Evolutionary conservation across 257 asterid species (phyloP).

Genomic region (Salvia rosmarinus): DNA sequence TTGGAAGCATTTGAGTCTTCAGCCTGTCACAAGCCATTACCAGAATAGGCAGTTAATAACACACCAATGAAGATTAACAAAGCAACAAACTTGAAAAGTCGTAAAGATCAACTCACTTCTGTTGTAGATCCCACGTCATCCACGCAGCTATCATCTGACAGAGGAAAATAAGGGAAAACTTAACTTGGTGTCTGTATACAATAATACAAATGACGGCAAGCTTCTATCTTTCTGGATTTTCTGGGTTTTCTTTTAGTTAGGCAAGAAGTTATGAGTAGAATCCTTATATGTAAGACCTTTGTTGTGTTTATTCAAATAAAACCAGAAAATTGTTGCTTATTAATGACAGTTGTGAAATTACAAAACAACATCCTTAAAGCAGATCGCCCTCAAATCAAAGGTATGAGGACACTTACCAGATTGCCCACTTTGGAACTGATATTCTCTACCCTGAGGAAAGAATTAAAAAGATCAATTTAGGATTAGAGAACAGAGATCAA

Average conservation of each 20-base stretch:
- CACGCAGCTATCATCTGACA: conserved; percentile 44
- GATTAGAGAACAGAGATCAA: conserved; percentile 30
- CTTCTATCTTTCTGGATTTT: neutral
- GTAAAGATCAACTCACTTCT: conserved; percentile 39
- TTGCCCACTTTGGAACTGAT: conserved; percentile 41
- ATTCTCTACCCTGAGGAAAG: conserved; percentile 55
- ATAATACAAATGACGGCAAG: conserved; percentile 1
- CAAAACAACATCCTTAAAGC: neutral
- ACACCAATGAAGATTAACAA: conserved; percentile 5
- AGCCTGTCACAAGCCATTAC: conserved; percentile 55
- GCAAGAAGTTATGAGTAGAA: conserved; percentile 24
- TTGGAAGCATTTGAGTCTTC: conserved; percentile 76
- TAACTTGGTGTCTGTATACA: conserved; percentile 24
- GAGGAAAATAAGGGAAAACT: conserved; percentile 9
- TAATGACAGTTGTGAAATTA: neutral
- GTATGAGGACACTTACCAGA: conserved; percentile 50
- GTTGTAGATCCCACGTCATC: conserved; percentile 37
- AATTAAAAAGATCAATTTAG: conserved; percentile 11
- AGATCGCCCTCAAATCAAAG: conserved; percentile 18
- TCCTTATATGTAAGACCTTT: conserved; percentile 1
- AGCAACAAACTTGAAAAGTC: neutral
- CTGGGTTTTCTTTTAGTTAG: conserved; percentile 26
- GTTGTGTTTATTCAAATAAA: neutral
- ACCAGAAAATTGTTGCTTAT: conserved; percentile 15
- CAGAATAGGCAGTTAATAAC: conserved; percentile 27